These are phyloP conservation scores for Pulveroboletus sp. DNA, from an alignment of 768 basidiomycete genomes.

Conservation along the genomic window DNA sequence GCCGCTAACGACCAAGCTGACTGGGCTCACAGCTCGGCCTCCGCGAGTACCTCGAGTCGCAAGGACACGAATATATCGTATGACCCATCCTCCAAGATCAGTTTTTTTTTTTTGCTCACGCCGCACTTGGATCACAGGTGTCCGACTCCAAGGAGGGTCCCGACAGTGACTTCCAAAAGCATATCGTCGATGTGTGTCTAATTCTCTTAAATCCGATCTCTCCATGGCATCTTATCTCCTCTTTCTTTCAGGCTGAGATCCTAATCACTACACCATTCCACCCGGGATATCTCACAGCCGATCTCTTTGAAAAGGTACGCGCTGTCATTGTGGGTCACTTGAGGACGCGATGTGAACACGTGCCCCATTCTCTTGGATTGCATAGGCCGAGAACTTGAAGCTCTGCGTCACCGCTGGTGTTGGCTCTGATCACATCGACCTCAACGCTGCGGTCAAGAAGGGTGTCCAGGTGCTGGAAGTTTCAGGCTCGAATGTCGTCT, in stretches of 20 bases:
- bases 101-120: slow-evolving; percentile 3
- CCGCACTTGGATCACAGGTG: slow-evolving; percentile 41
- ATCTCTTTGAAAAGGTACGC: slow-evolving; percentile 59
- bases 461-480: slow-evolving; percentile 82
- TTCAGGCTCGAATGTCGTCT: slow-evolving; percentile 88
- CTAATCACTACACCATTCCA: slow-evolving; percentile 84
- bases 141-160: slow-evolving; percentile 79
- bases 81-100: slow-evolving; percentile 12
- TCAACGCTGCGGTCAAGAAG: slow-evolving; percentile 79
- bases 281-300: slow-evolving; percentile 75
- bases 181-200: slow-evolving; percentile 67
- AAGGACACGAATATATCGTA: slow-evolving; percentile 75
- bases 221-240: slow-evolving; percentile 12
- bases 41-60: slow-evolving; percentile 48
- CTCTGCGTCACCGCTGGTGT: slow-evolving; percentile 87
- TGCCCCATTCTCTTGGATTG: not conserved
- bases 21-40: slow-evolving; percentile 57
- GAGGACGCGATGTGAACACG: not conserved
- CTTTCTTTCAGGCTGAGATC: slow-evolving; percentile 54
- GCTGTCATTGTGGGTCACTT: not conserved
- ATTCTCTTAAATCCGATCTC: not conserved
- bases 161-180: slow-evolving; percentile 75
- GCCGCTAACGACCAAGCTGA: not conserved
- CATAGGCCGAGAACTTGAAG: slow-evolving; percentile 82
- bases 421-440: slow-evolving; percentile 85